Conservation (phyloP, 1,284 basidiomycete genomes). For the Xerocomus cyaneibrunnescens region DNA sequence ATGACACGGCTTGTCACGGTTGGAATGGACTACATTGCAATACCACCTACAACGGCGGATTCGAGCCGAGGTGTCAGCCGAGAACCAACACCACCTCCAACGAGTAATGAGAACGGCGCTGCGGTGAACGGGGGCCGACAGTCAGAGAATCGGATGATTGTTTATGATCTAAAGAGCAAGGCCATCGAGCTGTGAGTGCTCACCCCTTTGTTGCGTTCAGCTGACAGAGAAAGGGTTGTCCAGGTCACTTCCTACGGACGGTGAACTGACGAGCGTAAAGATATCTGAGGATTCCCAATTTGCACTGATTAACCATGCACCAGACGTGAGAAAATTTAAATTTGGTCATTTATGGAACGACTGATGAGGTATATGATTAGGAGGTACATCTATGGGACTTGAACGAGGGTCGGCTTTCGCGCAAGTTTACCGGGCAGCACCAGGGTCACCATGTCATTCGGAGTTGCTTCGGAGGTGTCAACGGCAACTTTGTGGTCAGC, state of each 20-base stretch:
- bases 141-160: constrained; percentile 64
- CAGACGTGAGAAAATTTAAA: constrained; percentile 60
- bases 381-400: constrained; percentile 91
- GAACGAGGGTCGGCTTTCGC: constrained; percentile 61
- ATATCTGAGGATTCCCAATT: constrained; percentile 86
- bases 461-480: constrained; percentile 92
- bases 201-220: constrained; percentile 13
- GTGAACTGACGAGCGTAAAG: constrained; percentile 86
- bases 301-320: constrained; percentile 84
- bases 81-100: constrained; percentile 38
- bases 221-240: constrained; percentile 14
- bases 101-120: constrained; percentile 39
- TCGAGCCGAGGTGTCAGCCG: constrained; percentile 31
- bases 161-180: constrained; percentile 72
- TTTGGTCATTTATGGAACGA: constrained; percentile 2
- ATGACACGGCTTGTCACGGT: constrained; percentile 80
- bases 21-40: constrained; percentile 58
- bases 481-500: constrained; percentile 87
- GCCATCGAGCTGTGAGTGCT: constrained; percentile 60
- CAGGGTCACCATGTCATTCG: constrained; percentile 85
- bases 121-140: constrained; percentile 40
- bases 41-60: constrained; percentile 32
- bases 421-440: constrained; percentile 80
- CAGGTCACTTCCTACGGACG: constrained; percentile 67
- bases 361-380: constrained; percentile 42